A percentile compares a stretch with the other conserved stretches of the same genome.
Evolutionary conservation across 2,329 filamentous ascomycete species (phyloP).

Genomic region (Sclerotinia minor): DNA sequence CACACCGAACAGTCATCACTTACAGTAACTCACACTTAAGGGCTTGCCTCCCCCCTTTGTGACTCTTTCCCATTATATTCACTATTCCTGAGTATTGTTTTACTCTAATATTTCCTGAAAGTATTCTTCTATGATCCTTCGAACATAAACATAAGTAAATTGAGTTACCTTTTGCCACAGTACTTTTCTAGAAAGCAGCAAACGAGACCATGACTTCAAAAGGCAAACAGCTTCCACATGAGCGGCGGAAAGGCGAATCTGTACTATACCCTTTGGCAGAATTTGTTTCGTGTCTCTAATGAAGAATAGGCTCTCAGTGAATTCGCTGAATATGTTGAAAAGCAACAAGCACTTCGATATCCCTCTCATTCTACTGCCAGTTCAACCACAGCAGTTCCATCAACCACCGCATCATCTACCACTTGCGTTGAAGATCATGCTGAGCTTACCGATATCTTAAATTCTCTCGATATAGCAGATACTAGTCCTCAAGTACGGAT

Average conservation of each 20-base stretch:
- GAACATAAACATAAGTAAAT: slow-evolving; percentile 27
- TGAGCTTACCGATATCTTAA: slow-evolving; percentile 76
- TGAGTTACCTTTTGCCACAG: background rate
- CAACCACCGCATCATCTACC: slow-evolving; percentile 32
- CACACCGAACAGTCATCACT: slow-evolving; percentile 29
- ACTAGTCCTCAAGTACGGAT: slow-evolving; percentile 65
- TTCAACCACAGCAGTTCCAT: slow-evolving; percentile 24
- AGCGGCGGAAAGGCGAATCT: slow-evolving; percentile 83
- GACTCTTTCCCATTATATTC: background rate
- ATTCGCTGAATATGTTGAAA: slow-evolving; percentile 96
- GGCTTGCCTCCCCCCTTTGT: background rate
- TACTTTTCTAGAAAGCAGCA: background rate
- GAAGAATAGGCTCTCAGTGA: slow-evolving; percentile 72
- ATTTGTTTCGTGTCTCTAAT: slow-evolving; percentile 14
- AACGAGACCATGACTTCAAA: slow-evolving; percentile 50
- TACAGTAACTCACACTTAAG: background rate
- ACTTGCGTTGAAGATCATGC: slow-evolving; percentile 65
- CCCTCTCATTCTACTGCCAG: slow-evolving; percentile 41
- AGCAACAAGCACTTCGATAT: slow-evolving; percentile 78
- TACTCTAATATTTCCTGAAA: background rate
- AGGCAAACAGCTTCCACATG: slow-evolving; percentile 64
- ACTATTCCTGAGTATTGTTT: background rate
- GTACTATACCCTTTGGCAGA: slow-evolving; percentile 50
- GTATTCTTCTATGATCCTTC: slow-evolving; percentile 28
- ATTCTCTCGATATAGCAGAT: slow-evolving; percentile 74